phyloP scores from a whole-genome alignment of 1,284 basidiomycete genomes.

The Lignosus rhinocerotis region DNA sequence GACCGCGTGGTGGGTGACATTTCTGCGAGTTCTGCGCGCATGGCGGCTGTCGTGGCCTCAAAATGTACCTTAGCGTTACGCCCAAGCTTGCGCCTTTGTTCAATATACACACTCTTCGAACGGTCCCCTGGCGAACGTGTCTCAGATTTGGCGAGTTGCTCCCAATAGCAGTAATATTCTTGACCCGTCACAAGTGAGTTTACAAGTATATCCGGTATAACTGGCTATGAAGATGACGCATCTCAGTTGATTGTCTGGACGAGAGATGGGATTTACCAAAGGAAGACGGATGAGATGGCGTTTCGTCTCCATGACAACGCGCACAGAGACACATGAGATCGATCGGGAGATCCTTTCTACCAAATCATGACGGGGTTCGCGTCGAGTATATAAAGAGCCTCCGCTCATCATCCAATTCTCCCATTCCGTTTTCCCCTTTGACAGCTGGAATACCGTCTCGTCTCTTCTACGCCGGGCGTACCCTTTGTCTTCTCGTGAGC shows the following conservation, averaged over 20 bases:
- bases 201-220: too few species aligned
- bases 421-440: background rate
- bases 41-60: background rate
- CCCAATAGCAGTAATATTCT: too few species aligned
- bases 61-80: background rate
- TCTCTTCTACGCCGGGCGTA: constrained; percentile 7
- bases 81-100: background rate
- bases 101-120: background rate
- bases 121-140: too few species aligned
- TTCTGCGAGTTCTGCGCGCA: background rate
- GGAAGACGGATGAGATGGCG: background rate
- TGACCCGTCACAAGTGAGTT: too few species aligned
- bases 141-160: too few species aligned
- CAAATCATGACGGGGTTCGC: background rate
- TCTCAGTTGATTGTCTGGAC: background rate
- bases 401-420: background rate
- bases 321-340: background rate
- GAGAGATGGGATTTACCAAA: background rate
- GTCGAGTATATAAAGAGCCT: background rate
- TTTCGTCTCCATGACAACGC: background rate
- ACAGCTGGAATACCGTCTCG: constrained; percentile 6
- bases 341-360: background rate
- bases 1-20: background rate
- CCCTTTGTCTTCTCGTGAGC: constrained; percentile 3
- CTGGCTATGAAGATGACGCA: too few species aligned